phyloP scores from a whole-genome alignment of 1,284 basidiomycete genomes.

The Termitomyces sp. region DNA sequence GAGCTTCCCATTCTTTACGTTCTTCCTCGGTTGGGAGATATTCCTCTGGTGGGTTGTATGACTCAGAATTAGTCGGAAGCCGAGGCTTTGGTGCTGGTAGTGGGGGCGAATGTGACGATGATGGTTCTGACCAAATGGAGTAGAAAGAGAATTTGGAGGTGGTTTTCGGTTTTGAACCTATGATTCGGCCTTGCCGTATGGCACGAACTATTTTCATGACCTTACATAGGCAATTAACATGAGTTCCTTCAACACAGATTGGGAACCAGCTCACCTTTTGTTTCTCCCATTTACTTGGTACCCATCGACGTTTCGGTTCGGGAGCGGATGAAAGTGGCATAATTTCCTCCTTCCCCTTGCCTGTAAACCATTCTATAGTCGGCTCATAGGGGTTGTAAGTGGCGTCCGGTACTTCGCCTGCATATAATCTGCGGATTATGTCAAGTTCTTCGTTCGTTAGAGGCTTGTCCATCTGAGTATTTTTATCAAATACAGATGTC shows the following conservation, averaged over 20 bases:
- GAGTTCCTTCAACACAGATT: slow-evolving; percentile 3
- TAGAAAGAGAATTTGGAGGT: slow-evolving; percentile 78
- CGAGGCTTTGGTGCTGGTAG: slow-evolving; percentile 91
- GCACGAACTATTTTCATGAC: slow-evolving; percentile 99
- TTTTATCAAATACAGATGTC: slow-evolving; percentile 93
- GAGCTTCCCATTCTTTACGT: slow-evolving; percentile 78
- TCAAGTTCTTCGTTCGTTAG: slow-evolving; percentile 92
- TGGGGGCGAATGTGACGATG: slow-evolving; percentile 66
- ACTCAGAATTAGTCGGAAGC: slow-evolving; percentile 90
- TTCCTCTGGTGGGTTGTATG: slow-evolving; percentile 98
- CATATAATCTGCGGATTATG: slow-evolving; percentile 87
- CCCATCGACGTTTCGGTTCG: slow-evolving; percentile 95
- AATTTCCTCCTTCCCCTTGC: slow-evolving; percentile 88
- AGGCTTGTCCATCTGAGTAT: slow-evolving; percentile 80
- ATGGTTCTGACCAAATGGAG: slow-evolving; percentile 83
- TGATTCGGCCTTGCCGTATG: slow-evolving; percentile 91
- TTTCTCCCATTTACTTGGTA: slow-evolving; percentile 99
- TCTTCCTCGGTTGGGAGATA: slow-evolving; percentile 92
- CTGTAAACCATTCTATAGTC: slow-evolving; percentile 95
- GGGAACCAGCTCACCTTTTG: slow-evolving; percentile 68
- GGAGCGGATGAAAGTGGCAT: slow-evolving; percentile 91
- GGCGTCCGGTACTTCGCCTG: slow-evolving; percentile 89
- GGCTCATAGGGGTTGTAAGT: slow-evolving; percentile 91
- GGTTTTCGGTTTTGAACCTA: slow-evolving; percentile 82
- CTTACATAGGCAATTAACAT: slow-evolving; percentile 33